Evolutionary conservation across 2,329 filamentous ascomycete species (phyloP), one percentile per base, ranked within the genome.

Genomic region (Clonostachys rhizophaga): DNA sequence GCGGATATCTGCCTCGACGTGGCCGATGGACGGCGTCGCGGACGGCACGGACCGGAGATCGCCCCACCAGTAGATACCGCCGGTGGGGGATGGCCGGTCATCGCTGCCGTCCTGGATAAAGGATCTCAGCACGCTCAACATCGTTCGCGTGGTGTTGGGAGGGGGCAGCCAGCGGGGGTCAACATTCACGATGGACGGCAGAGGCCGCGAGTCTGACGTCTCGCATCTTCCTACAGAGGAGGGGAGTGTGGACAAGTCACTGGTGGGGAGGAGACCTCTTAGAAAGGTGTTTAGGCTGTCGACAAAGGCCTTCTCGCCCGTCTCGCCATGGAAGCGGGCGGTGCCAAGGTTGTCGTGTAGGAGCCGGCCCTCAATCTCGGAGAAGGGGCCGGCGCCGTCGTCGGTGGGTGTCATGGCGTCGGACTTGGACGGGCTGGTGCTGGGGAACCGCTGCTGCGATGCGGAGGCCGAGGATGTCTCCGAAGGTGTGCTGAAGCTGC

Each of bases 51-150:
- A 56, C 18, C 61, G 54, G 20, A 75, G 59, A 40, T 72, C 62
- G 20, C 67, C 68, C 69, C 72, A 78, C 63, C 69, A 76, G 53
- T 70, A 70, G 36, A 75, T 69, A 30, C 75, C 75, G 16, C 75
- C 75, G 17, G 68, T 70, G 8, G 59, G 56, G 54, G 20, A 46
- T 20, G 47, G 34, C 17, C 40, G 40, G n/a, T 49, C 44, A 11
- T 43, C 20, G 48, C 61, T 63, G 33, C 68, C 72, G 41, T 76
- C 72, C 52, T 75, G 72, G 45, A 78, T 58, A 46, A 71, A 70
- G 49, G 62, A 63, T 41, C 71, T 62, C 17, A 75, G 58, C 44
- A 71, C 61, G 5, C 58, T 54, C 13, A 76, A 53, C 58, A 74
- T 68, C 7, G 50, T 52, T 7, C 56, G 50, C 48, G 74, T 69